phyloP scores from a whole-genome alignment of 345 rosid species.

The Arabidopsis arenosa region DNA sequence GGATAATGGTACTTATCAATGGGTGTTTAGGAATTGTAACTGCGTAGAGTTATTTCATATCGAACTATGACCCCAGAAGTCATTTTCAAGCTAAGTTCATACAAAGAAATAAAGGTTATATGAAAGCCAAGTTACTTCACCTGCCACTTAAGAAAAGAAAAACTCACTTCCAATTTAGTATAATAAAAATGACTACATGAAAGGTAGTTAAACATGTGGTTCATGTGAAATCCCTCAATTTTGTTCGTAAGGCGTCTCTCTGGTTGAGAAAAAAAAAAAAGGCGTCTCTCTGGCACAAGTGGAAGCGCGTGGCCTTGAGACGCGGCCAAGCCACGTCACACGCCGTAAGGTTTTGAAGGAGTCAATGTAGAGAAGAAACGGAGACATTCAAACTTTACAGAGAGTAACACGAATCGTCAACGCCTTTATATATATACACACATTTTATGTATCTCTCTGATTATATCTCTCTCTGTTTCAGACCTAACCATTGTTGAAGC shows the following conservation, averaged over 20 bases:
- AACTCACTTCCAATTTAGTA: no score
- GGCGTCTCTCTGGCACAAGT: not conserved
- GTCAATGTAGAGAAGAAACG: slow-evolving; percentile 28
- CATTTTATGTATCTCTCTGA: not conserved
- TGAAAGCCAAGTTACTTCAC: no score
- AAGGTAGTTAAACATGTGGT: no score
- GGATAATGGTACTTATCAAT: not conserved
- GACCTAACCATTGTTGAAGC: slow-evolving; percentile 33
- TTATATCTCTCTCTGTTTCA: slow-evolving; percentile 4
- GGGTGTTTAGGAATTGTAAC: no score
- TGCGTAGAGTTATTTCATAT: no score
- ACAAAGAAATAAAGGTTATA: no score
- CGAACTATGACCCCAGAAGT: no score
- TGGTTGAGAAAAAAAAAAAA: no score
- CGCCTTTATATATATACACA: slow-evolving; percentile 19
- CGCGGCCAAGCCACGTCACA: slow-evolving; percentile 31
- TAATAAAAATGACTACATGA: no score
- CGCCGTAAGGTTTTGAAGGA: slow-evolving; percentile 31
- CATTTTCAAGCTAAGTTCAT: no score
- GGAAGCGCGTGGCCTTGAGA: slow-evolving; percentile 4
- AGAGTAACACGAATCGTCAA: slow-evolving; percentile 28
- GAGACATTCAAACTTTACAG: slow-evolving; percentile 43
- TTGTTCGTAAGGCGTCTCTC: not conserved
- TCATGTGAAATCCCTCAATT: not conserved
- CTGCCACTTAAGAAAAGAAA: no score